Percentiles rank a stretch among this genome's conserved stretches.
phyloP scores from a whole-genome alignment of 2,329 filamentous ascomycete genomes.

The Colletotrichum trifolii region DNA sequence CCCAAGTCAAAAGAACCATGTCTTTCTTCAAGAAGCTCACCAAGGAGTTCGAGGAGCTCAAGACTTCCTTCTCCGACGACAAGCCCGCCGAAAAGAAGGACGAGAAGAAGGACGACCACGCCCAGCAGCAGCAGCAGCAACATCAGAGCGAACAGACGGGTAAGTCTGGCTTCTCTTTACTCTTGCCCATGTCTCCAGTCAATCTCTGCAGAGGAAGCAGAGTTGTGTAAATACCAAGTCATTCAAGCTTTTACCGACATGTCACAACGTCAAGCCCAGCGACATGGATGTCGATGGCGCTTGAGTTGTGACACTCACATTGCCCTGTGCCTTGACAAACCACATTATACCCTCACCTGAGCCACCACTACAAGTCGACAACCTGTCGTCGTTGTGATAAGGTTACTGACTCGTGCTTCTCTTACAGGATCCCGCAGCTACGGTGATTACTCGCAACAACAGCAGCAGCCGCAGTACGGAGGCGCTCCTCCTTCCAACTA shows the following conservation, averaged over 20 bases:
- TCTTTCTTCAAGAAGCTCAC: constrained; percentile 58
- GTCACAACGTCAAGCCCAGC: constrained; percentile 10
- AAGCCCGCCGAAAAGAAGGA: constrained; percentile 42
- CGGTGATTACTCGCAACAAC: constrained; percentile 37
- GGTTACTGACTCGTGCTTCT: constrained; percentile 32
- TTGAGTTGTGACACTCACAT: background rate
- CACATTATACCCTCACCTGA: background rate
- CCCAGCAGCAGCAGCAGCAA: constrained; percentile 39
- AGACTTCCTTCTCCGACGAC: constrained; percentile 53
- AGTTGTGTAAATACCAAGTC: background rate
- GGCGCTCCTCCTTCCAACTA: constrained; percentile 34
- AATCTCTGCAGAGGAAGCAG: background rate
- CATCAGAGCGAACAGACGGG: constrained; percentile 36
- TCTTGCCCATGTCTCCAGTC: background rate
- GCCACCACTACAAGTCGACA: background rate
- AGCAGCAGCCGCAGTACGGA: constrained; percentile 38
- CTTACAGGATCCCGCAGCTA: constrained; percentile 30
- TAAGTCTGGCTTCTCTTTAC: constrained; percentile 10
- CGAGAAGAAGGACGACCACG: constrained; percentile 39
- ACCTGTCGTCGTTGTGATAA: constrained; percentile 29
- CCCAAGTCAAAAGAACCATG: constrained; percentile 44
- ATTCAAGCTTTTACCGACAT: background rate
- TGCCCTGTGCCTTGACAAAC: background rate
- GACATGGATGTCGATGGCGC: background rate
- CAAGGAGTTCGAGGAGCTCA: constrained; percentile 59